These are phyloP conservation scores for Coemansia sp. DNA, from an alignment of 371 early-diverging fungal genomes.

Conservation along the genomic window DNA sequence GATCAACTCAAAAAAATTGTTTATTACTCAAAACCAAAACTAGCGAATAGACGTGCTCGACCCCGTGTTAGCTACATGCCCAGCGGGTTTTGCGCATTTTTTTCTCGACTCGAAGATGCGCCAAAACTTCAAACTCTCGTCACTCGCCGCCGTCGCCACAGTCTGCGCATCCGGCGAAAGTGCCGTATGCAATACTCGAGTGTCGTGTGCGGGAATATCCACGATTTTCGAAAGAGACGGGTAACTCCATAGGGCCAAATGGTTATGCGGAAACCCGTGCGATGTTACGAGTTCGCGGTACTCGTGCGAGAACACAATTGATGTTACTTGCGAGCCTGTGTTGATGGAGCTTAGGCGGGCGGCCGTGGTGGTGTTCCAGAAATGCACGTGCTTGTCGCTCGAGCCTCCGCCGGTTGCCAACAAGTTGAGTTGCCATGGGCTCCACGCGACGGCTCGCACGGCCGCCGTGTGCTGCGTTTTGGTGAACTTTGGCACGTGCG, in stretches of 20 bases:
- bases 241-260: constrained; percentile 87
- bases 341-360: constrained; percentile 67
- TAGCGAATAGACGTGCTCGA: no score
- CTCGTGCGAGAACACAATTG: constrained; percentile 86
- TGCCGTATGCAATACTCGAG: constrained; percentile 86
- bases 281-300: constrained; percentile 92
- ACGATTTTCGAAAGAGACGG: constrained; percentile 75
- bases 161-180: constrained; percentile 91
- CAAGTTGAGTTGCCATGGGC: constrained; percentile 92
- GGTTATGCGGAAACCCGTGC: constrained; percentile 91
- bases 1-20: no score
- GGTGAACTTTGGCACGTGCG: constrained; percentile 63
- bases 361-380: constrained; percentile 90
- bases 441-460: constrained; percentile 97
- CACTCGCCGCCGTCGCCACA: constrained; percentile 89
- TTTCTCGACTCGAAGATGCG: constrained; percentile 63
- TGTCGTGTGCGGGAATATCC: constrained; percentile 82
- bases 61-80: no score
- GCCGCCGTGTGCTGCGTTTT: constrained; percentile 82
- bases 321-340: constrained; percentile 93
- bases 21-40: no score
- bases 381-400: constrained; percentile 86
- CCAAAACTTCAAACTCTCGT: constrained; percentile 99
- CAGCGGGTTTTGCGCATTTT: neutral
- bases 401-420: constrained; percentile 98